Evolutionary conservation across 2,329 filamentous ascomycete species (phyloP), one percentile per base, ranked within the genome.

Genomic region (Cucurbitaria berberidis): DNA sequence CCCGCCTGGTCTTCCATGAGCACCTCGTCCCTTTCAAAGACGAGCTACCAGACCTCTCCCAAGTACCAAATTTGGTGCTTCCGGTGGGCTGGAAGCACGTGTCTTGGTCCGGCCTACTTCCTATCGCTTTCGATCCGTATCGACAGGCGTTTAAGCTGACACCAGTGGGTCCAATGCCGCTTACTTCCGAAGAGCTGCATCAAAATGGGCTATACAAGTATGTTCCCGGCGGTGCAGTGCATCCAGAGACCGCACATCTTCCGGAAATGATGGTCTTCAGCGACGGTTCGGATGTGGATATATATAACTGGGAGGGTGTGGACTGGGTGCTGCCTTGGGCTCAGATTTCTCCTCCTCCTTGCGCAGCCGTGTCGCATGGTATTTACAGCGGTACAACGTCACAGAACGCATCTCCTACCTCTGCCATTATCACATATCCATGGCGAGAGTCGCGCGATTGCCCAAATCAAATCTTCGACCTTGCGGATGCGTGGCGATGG

Each of bases 91-190:
- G 62, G 64, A 55, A 39, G 1, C 62, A 66, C 3, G 46, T 55
- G 0, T 57, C 57, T 0, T 66, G 64, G 64, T 46, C 41, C 1
- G 62, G 62, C 0, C 46, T 64, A 0, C 29, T 63, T 1, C 64
- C 62, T 1, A 45, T 67, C 5, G 64, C 45, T 0, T 67, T 66
- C 10, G 64, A 67, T 15, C 54, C 60, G 0, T 54, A 60, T 21
- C 59, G 45, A 0, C 64, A 67, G 7, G 55, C 51, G 0, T 67
- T 67, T 46, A 66, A 67, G 27, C 42, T 67, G 0, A 67, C 62
- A 1, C 64, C 62, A 0, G 42, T 64, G 1, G 64, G 64, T 1
- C 54, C 62, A 0, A 27, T 67, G 1, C 62, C 62, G 0, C 30
- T 66, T 1, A 64, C 60, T 0, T 55, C 54, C 9, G 64, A 67